These are phyloP conservation scores for Irpex sp. DNA, from an alignment of 1,284 basidiomycete species.

Conservation along the genomic window DNA sequence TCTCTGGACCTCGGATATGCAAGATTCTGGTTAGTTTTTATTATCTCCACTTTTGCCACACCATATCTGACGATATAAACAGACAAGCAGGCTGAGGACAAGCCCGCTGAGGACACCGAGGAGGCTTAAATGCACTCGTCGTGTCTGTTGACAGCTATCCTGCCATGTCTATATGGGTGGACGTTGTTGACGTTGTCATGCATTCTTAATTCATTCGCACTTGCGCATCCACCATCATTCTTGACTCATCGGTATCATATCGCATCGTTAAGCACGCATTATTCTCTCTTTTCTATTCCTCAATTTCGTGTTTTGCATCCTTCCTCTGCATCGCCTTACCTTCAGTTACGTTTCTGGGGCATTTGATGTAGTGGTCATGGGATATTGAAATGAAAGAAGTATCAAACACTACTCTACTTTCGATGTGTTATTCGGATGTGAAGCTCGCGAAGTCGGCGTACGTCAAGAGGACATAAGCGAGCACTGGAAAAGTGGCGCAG, in stretches of 20 bases:
- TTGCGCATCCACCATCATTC: conserved; percentile 11
- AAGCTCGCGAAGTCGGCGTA: no score
- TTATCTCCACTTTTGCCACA: background rate
- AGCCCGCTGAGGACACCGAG: conserved; percentile 43
- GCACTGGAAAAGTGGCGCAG: no score
- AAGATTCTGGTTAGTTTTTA: conserved; percentile 66
- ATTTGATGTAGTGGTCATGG: background rate
- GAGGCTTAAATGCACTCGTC: conserved; percentile 22
- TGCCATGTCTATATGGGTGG: conserved; percentile 9
- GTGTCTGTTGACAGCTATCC: conserved; percentile 5
- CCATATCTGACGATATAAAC: background rate
- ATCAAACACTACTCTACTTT: conserved; percentile 5
- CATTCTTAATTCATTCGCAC: conserved; percentile 14
- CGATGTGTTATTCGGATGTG: background rate
- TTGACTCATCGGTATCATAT: conserved; percentile 15
- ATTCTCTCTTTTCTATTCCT: conserved; percentile 4
- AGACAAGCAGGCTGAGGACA: conserved; percentile 73
- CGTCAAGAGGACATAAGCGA: no score
- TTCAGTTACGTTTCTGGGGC: background rate
- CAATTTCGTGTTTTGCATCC: conserved; percentile 3
- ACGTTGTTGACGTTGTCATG: conserved; percentile 20
- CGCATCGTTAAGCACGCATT: conserved; percentile 14
- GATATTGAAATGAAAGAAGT: conserved; percentile 6
- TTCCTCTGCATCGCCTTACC: conserved; percentile 1
- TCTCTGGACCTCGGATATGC: conserved; percentile 98